Base-by-base conservation (phyloP, 2,329 filamentous ascomycete species). In the Cladosporium halotolerans region DNA sequence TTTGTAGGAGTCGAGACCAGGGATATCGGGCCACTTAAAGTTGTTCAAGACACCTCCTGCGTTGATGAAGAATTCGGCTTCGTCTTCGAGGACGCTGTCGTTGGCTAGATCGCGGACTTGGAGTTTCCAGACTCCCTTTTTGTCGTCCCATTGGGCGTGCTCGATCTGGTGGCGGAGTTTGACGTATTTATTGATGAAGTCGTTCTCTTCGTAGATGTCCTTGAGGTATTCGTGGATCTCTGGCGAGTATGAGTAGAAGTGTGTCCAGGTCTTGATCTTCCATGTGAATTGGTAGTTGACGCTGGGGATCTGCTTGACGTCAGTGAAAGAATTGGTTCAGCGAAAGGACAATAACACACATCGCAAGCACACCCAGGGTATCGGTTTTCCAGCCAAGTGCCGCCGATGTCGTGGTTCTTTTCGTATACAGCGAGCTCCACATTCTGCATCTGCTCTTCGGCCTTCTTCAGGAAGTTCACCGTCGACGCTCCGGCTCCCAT, bases 221-320 rank as follows among this genome's bases (percentile, higher is more conserved):
- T 77, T 75, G 55, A 77, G 68, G 53, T 79, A 79, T 14, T 66
- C 61, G 66, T 73, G 74, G 10, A 79, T 79, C 60, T 79, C 75
- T 1, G 71, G 68, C 0, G 72, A 69, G 31, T 71, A 71, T 2
- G 72, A 73, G 60, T 77, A 79, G 60, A 76, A 77, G 10, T 73
- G 70, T 5, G 70, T 71, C 76, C 74, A 78, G 0, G 70, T 60
- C 53, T 67, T 76, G 63, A 76, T 77, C 54, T 75, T 75, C 67
- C 76, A 80, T 6, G 71, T 72, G 56, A 76, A 79, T 53, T 79
- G 75, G 47, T 78, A 77, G 23, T 71, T 73, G 45, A 76, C 73
- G 4, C 67, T 67, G 0, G 74, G 75, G 23, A 76, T 74, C 36
- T 53, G 23, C 28, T 1, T 3, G 19, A 6, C 18, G 23, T 53